Base-by-base conservation (phyloP, 2,329 filamentous ascomycete species). In the Sclerotiophoma versabilis region DNA sequence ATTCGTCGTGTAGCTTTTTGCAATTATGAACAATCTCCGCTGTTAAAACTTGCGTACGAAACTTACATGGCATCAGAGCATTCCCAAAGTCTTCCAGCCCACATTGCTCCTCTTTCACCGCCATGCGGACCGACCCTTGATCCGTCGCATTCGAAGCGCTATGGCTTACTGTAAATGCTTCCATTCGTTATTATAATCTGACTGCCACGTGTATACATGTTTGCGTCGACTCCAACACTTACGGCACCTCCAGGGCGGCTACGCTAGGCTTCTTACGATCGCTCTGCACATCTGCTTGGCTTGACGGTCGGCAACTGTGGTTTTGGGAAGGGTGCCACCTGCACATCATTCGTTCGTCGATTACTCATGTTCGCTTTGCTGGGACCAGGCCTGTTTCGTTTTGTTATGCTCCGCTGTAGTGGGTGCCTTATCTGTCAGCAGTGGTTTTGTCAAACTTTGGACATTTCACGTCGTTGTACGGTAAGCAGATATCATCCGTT, bases 121-220 rank as follows among this genome's bases (percentile, higher is more conserved):
- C 48, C 38, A 33, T 23, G n/a, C 22, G 26, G 42, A 34, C 37
- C 15, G 32, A 20, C 23, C 30, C 30, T 56, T 26, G 43, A 26
- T 26, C 30, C 27, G 20, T 27, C 33, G 32, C 27, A n/a, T 34
- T 27, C 36, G 30, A 51, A 43, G 47, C 48, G 43, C 42, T 27
- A 44, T 43, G 38, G 43, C 48, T 56, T 51, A 5, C 12, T 25
- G 3, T 14, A 7, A 20, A 26, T n/a, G 12, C 14, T 37, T 1
- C 30, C 6, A 51, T 50, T 55, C 46, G 46, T n/a, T 20, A 19
- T 29, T 55, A 46, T 32, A 50, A 37, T 42, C 30, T 42, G 42
- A 53, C 53, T 61, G 61, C 58, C 59, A 67, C 61, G 59, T 64
- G 49, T 62, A 23, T 15, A 42, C 14, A 19, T 22, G 44, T 38